Evolutionary conservation across 73 alveolate genomes (phyloP).

Genomic region (Stentor roeselii): DNA sequence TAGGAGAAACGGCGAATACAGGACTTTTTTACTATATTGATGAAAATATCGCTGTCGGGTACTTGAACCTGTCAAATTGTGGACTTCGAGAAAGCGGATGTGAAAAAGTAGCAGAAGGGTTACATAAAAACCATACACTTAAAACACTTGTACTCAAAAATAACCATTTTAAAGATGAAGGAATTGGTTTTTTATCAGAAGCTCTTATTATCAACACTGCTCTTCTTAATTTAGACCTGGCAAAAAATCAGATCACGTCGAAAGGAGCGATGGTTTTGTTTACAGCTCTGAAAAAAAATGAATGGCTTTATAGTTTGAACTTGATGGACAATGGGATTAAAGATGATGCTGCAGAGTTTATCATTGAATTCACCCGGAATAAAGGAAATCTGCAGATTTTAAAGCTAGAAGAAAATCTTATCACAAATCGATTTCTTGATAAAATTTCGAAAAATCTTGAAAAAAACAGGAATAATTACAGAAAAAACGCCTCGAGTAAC

Average conservation of each 20-base stretch:
- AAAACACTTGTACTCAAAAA: neutral
- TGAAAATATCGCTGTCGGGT: neutral
- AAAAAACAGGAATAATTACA: too few species aligned
- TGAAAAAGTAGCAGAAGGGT: neutral
- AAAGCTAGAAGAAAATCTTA: neutral
- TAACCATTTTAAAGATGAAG: neutral
- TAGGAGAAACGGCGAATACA: neutral
- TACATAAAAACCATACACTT: neutral
- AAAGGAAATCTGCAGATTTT: neutral
- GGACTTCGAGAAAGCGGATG: neutral
- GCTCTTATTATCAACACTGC: neutral
- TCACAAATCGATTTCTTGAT: neutral
- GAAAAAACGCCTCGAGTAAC: neutral
- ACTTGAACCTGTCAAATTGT: neutral
- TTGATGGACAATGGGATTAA: neutral
- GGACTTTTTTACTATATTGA: neutral
- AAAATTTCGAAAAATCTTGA: neutral
- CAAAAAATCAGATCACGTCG: neutral
- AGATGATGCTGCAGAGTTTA: neutral
- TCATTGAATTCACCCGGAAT: neutral
- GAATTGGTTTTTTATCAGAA: neutral
- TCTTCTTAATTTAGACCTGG: neutral
- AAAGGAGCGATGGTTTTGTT: neutral
- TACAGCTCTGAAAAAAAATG: neutral
- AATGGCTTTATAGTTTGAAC: neutral